phyloP scores from a whole-genome alignment of 2,329 filamentous ascomycete species.

The Calonectria leucothoes region DNA sequence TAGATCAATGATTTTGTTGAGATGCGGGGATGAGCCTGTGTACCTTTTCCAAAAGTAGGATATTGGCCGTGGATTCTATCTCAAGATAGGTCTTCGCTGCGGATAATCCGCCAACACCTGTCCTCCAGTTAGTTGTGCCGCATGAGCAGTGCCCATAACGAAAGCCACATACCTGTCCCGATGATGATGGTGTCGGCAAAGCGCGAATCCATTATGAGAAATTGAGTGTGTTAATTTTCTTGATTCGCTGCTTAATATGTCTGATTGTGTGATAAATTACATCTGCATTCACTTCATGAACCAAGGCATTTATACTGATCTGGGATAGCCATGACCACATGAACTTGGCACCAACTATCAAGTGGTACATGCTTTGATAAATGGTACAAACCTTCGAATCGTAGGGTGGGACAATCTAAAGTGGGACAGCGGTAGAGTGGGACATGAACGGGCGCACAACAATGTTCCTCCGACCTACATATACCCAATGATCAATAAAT shows the following conservation, averaged over 20 bases:
- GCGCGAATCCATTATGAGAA: neutral
- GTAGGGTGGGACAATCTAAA: neutral
- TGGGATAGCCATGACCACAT: neutral
- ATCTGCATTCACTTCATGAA: neutral
- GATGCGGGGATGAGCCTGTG: too few species aligned
- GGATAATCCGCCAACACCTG: neutral
- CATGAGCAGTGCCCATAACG: too few species aligned
- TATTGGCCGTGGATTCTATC: neutral
- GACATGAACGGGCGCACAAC: neutral
- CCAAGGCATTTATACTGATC: neutral
- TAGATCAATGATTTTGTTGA: too few species aligned
- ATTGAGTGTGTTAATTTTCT: neutral
- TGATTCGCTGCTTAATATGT: too few species aligned
- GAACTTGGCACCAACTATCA: neutral
- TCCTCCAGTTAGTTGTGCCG: neutral
- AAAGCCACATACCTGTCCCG: slow-evolving; percentile 1
- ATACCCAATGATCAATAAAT: neutral
- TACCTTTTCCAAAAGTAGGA: neutral
- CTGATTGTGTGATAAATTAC: neutral
- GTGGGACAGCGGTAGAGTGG: neutral
- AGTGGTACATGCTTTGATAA: neutral
- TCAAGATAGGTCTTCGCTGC: neutral
- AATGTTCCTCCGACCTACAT: neutral
- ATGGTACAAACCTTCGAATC: neutral
- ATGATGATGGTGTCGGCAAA: neutral